Evolutionary conservation across 139 green algal species (phyloP), one percentile per base, ranked within the genome.

Genomic region (Chlorella sp.): DNA sequence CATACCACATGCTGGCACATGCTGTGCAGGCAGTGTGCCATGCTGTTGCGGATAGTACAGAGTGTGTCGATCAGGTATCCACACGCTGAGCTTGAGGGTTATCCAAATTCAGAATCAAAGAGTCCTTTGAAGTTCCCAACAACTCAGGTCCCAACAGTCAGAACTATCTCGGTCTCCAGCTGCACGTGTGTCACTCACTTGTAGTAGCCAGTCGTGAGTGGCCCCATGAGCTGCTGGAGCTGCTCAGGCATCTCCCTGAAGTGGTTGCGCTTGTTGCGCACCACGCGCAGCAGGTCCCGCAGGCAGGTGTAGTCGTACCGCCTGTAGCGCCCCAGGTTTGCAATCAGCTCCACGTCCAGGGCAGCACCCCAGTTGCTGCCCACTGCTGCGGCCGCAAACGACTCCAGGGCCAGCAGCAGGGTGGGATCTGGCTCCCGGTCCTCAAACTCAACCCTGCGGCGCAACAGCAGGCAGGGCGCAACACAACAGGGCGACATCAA

Each of bases 191-290:
- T n/a, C n/a, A n/a, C n/a, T n/a, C n/a, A n/a, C n/a, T n/a, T n/a
- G n/a, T n/a, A n/a, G 80, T 90, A 95, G 61, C 85, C 87, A 14
- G 91, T 74, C 2, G 91, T 86, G 50, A 93, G 59, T 3, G 83
- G 78, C 29, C 87, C 90, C 69, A 96, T 23, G 50, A 88, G 66
- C 10, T 72, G 42, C 79, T 96, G 88, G 64, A 97, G 75, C 5
- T 77, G 71, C 3, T 51, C 34, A 20, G 95, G 93, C 73, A 98
- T 90, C 74, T 99, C 95, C 49, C 91, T 76, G 80, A 93, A 98
- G 82, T 99, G 95, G 74, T 91, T 95, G 78, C 88, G 82, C 88
- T 99, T 99, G 91, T 99, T 99, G 78, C 95, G 87, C 64, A 99
- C 88, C 30, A 99, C 92, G n/a, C 95, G 82, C 78, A 99, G 87